phyloP scores from a whole-genome alignment of 345 rosid genomes.

The Geranium rotundifolium region DNA sequence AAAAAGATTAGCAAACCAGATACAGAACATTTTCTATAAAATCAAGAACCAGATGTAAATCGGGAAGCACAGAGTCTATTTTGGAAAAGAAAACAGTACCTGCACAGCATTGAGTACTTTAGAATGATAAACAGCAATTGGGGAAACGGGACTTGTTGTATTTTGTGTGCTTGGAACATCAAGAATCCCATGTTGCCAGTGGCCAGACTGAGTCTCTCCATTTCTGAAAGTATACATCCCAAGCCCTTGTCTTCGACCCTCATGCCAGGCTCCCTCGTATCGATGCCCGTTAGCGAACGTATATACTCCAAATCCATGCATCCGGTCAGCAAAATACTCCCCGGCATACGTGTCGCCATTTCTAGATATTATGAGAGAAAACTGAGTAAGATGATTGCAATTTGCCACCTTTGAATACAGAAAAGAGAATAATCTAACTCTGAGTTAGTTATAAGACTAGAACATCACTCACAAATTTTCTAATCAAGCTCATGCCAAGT shows the following conservation, averaged over 20 bases:
- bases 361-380: slow-evolving; percentile 18
- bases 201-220: slow-evolving; percentile 92
- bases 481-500: too few species aligned
- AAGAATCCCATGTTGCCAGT: slow-evolving; percentile 88
- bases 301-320: slow-evolving; percentile 96
- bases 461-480: too few species aligned
- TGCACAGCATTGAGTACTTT: slow-evolving; percentile 85
- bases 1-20: too few species aligned
- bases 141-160: slow-evolving; percentile 41
- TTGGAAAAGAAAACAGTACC: slow-evolving; percentile 22
- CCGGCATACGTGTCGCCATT: slow-evolving; percentile 92
- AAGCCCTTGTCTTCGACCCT: slow-evolving; percentile 90
- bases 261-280: slow-evolving; percentile 97
- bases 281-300: slow-evolving; percentile 79
- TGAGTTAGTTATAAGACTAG: too few species aligned
- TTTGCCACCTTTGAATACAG: too few species aligned
- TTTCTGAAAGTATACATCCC: slow-evolving; percentile 93
- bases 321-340: slow-evolving; percentile 93
- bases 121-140: slow-evolving; percentile 74
- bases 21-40: neutral
- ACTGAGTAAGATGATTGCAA: neutral
- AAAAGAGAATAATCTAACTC: too few species aligned
- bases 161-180: slow-evolving; percentile 77
- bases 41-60: neutral
- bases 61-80: neutral